Evolutionary conservation across 164 flowering plant species (phyloP).

Genomic region (Hamamelis virginiana): DNA sequence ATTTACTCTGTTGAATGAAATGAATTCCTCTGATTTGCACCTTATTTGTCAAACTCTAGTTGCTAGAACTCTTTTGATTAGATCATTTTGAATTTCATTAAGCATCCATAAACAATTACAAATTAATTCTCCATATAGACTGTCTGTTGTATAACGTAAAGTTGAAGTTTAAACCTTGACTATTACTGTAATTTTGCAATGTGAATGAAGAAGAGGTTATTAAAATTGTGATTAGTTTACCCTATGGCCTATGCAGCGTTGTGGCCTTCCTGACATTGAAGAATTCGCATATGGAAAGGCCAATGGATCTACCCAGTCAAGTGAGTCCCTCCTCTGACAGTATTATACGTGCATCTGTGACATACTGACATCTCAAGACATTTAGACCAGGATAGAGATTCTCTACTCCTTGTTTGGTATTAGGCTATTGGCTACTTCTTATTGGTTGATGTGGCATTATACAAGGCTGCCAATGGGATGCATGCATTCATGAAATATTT

Average conservation of each 20-base stretch:
- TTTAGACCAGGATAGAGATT: neutral
- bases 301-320: conserved; percentile 25
- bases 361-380: neutral
- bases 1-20: too few relatives aligned
- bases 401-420: neutral
- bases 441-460: neutral
- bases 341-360: neutral
- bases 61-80: too few relatives aligned
- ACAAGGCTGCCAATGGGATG: too few relatives aligned
- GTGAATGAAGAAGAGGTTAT: neutral
- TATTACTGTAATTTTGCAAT: neutral
- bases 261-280: conserved; percentile 68
- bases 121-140: too few relatives aligned
- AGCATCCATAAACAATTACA: too few relatives aligned
- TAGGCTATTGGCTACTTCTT: neutral
- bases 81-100: too few relatives aligned
- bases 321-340: conserved; percentile 30
- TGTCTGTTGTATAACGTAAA: too few relatives aligned
- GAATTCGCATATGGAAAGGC: conserved; percentile 60
- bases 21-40: too few relatives aligned
- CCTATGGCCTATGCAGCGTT: conserved; percentile 37
- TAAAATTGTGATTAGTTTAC: neutral
- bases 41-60: too few relatives aligned
- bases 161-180: neutral
- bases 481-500: too few relatives aligned